A percentile compares a stretch with the other conserved stretches of the same genome.
Evolutionary conservation across 2,329 filamentous ascomycete genomes (phyloP).

Genomic region (Xylariaceae sp.): DNA sequence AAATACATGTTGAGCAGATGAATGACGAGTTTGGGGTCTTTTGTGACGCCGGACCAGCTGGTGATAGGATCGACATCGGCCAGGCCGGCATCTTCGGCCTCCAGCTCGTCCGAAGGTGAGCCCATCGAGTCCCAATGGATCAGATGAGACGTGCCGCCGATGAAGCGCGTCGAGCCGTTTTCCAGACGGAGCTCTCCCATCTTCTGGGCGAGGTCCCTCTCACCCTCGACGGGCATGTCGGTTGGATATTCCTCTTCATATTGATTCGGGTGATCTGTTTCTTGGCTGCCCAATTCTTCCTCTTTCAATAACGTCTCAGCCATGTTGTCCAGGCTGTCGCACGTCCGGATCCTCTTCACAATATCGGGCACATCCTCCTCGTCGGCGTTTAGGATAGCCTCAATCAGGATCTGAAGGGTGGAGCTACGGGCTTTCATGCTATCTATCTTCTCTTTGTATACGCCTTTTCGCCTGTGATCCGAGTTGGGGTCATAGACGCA

Average conservation of each 20-base stretch:
- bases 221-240: conserved; percentile 43
- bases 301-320: conserved; percentile 46
- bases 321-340: conserved; percentile 57
- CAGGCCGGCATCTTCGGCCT: conserved; percentile 38
- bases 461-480: conserved; percentile 91
- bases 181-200: conserved; percentile 88
- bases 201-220: conserved; percentile 79
- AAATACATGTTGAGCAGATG: conserved; percentile 98
- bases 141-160: conserved; percentile 89
- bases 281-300: conserved; percentile 30
- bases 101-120: conserved; percentile 31
- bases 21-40: conserved; percentile 68
- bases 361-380: conserved; percentile 79
- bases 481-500: conserved; percentile 95
- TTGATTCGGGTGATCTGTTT: too few species aligned
- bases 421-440: conserved; percentile 79
- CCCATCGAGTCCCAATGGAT: conserved; percentile 63
- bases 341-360: conserved; percentile 80
- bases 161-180: conserved; percentile 81
- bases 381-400: conserved; percentile 83
- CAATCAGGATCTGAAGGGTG: conserved; percentile 85
- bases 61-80: conserved; percentile 62
- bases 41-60: conserved; percentile 83
- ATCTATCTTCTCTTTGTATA: conserved; percentile 91
- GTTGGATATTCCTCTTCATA: conserved; percentile 33